Percentiles rank a stretch among this genome's conserved stretches.
Conservation (phyloP, 306 rosid genomes). For the Vigna angularis region DNA sequence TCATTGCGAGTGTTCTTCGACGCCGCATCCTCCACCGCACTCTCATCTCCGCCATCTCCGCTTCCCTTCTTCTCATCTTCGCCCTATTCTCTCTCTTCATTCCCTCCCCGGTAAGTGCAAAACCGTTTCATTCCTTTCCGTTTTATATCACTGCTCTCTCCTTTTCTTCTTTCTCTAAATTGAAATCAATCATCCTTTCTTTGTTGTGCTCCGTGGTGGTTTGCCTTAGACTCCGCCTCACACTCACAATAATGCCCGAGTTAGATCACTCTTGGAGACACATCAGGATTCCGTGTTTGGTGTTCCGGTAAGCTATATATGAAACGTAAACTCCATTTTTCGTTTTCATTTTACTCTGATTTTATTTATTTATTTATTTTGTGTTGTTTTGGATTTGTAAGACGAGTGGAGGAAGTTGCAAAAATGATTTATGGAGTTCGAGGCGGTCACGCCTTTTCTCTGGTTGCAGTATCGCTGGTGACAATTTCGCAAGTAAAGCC, state of each 20-base stretch:
- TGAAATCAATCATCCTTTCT: not conserved
- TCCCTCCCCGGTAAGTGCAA: constrained; percentile 46
- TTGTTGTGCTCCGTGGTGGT: not conserved
- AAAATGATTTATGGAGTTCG: constrained; percentile 72
- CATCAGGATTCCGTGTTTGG: constrained; percentile 39
- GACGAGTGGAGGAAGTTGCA: constrained; percentile 58
- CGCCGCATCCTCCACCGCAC: constrained; percentile 54
- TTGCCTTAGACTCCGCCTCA: not conserved
- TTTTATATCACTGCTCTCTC: not conserved
- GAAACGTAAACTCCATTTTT: not conserved
- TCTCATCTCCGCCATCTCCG: constrained; percentile 62
- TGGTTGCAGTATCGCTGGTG: constrained; percentile 71
- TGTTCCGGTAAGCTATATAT: constrained; percentile 48
- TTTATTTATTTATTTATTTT: not conserved
- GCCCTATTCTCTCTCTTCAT: constrained; percentile 54
- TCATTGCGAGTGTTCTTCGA: constrained; percentile 47
- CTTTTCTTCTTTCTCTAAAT: not conserved
- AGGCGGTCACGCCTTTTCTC: constrained; percentile 50
- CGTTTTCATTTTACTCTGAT: constrained; percentile 6
- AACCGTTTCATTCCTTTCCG: not conserved
- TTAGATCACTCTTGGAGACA: constrained; percentile 35
- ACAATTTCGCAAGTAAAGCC: constrained; percentile 63
- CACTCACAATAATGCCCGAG: constrained; percentile 43
- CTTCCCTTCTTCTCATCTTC: constrained; percentile 61
- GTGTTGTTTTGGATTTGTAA: constrained; percentile 28